phyloP scores from a whole-genome alignment of 495 filamentous ascomycete genomes.

The Tricharina praecox region DNA sequence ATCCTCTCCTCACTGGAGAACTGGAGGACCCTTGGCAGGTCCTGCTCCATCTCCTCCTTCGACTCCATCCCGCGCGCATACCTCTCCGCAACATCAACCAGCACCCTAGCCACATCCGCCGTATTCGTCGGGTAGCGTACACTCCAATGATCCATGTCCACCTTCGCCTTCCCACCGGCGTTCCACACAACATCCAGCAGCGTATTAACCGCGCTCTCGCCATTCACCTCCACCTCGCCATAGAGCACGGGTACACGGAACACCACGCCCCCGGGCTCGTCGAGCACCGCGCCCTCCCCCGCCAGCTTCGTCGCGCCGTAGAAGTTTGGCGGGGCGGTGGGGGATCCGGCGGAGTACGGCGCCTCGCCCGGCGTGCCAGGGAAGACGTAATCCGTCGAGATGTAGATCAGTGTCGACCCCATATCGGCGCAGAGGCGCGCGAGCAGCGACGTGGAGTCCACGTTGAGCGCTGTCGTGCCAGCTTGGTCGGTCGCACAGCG shows the following conservation, averaged over 20 bases:
- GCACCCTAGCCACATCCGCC: conserved; percentile 72
- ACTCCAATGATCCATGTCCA: conserved; percentile 83
- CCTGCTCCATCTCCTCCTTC: not conserved
- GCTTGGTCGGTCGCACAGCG: conserved; percentile 64
- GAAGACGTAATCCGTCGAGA: conserved; percentile 93
- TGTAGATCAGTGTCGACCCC: conserved; percentile 65
- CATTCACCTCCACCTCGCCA: conserved; percentile 43
- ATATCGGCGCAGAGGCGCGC: conserved; percentile 47
- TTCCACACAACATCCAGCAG: conserved; percentile 56
- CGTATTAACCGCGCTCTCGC: conserved; percentile 69
- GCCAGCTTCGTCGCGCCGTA: conserved; percentile 82
- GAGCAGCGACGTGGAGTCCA: conserved; percentile 49
- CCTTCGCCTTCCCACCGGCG: conserved; percentile 40
- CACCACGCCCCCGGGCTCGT: conserved; percentile 42
- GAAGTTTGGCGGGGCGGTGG: conserved; percentile 56
- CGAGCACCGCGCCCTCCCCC: conserved; percentile 58
- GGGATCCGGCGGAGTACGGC: conserved; percentile 53
- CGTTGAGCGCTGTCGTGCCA: conserved; percentile 57
- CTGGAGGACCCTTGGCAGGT: conserved; percentile 57
- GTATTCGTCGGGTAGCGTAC: conserved; percentile 74
- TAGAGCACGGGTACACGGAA: conserved; percentile 82
- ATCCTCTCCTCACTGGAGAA: conserved; percentile 74
- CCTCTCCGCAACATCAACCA: conserved; percentile 49
- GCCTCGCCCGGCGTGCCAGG: conserved; percentile 56
- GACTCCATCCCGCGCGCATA: conserved; percentile 28